A percentile compares a stretch with the other conserved stretches of the same genome.
phyloP scores from a whole-genome alignment of 2,329 filamentous ascomycete species.

The Fusarium piperis region DNA sequence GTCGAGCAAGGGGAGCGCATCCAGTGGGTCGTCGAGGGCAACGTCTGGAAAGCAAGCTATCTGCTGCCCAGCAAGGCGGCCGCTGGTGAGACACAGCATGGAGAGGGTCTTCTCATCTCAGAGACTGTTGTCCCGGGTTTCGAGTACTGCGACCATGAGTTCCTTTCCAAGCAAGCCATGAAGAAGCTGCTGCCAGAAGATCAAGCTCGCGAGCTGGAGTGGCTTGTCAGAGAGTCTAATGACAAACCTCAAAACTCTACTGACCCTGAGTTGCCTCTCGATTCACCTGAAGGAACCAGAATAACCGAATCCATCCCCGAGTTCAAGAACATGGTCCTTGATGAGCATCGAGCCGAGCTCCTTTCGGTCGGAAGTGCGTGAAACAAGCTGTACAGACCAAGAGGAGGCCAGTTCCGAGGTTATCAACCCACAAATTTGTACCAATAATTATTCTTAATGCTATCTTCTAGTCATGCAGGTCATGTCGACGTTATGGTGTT shows the following conservation, averaged over 20 bases:
- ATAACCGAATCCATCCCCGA: neutral
- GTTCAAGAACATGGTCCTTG: neutral
- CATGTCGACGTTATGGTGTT: slow-evolving; percentile 34
- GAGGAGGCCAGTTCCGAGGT: neutral
- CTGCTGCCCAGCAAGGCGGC: slow-evolving; percentile 51
- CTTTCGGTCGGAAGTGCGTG: neutral
- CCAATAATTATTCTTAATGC: slow-evolving; percentile 8
- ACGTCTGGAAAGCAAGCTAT: slow-evolving; percentile 73
- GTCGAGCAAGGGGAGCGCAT: slow-evolving; percentile 67
- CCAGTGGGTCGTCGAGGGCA: slow-evolving; percentile 76
- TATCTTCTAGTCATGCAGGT: slow-evolving; percentile 36
- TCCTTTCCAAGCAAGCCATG: slow-evolving; percentile 63
- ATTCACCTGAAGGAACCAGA: neutral
- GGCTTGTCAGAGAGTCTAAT: slow-evolving; percentile 49
- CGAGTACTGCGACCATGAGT: slow-evolving; percentile 74
- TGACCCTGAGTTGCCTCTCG: neutral
- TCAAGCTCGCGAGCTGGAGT: slow-evolving; percentile 58
- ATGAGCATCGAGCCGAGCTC: neutral
- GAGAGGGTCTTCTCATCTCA: slow-evolving; percentile 68
- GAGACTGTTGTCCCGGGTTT: slow-evolving; percentile 77
- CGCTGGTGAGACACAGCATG: slow-evolving; percentile 40
- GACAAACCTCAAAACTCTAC: neutral
- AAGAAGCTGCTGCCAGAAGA: slow-evolving; percentile 61
- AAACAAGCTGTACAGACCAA: neutral
- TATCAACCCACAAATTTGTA: neutral